Base-by-base conservation (phyloP, 345 rosid genomes). In the Carallia brachiata region DNA sequence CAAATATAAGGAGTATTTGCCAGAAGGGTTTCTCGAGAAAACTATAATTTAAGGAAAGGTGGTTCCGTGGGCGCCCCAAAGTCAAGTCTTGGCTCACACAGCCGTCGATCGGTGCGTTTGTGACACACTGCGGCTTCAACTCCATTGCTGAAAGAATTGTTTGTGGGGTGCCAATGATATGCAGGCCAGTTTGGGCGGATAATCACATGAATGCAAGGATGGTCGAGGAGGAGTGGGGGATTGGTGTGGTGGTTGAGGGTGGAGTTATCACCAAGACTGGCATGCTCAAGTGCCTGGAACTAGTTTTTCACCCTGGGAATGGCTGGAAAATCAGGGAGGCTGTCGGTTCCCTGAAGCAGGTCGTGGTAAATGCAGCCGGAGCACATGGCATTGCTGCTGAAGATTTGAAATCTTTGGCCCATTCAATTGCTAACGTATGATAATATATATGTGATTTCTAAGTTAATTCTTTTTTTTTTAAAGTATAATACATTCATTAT, bases 171-270 rank as follows among this genome's bases (percentile, higher is more conserved):
- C 89, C 90, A 0, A 80, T 90, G 92, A 85, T 88, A 7, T 79
- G 89, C 70, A 74, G 87, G 52, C 88, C 93, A 0, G n/a, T 85
- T 59, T 84, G 83, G 4, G 90, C 78, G 0, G 94, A 87, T 54
- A 86, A 84, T 50, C 54, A 77, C 74, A 52, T 87, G 18, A 82
- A 77, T 30, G 84, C 73, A n/a, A 78, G 87, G 65, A 62, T 80
- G 16, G 82, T 80, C 6, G n/a, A n/a, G n/a, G 89, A 85, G 77
- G 88, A 81, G n/a, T 82, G 88, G 93, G 79, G 78, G 52, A 74
- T 82, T 62, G 97, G 89, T 4, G 67, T 79, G 66, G 68, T 59
- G 28, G 76, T 87, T 6, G 82, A 54, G 28, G 70, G 83, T 44
- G 65, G 81, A 36, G 19, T 37, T 7, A 28, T 65, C 18, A 81